phyloP scores from a whole-genome alignment of 805 yeast species.

The Ogataea corticis region DNA sequence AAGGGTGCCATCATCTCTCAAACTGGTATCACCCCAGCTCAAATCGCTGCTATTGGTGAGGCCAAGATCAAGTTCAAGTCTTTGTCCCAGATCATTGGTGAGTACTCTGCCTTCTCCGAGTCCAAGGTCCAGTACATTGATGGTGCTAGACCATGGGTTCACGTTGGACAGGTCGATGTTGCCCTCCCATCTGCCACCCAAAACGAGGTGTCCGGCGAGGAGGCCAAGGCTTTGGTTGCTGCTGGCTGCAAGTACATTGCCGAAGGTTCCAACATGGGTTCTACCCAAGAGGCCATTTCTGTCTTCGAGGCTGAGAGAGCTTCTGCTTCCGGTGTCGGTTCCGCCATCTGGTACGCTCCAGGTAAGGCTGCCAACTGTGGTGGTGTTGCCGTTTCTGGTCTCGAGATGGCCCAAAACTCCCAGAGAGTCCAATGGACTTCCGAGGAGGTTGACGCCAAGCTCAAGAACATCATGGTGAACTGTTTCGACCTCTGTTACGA shows the following conservation, averaged over 20 bases:
- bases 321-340: conserved; percentile 38
- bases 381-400: conserved; percentile 98
- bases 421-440: conserved; percentile 88
- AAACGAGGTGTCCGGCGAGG: conserved; percentile 95
- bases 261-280: conserved; percentile 99
- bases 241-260: conserved; percentile 93
- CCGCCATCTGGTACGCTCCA: conserved; percentile 95
- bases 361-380: conserved; percentile 99
- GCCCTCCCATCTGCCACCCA: conserved; percentile 99
- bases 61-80: conserved; percentile 81
- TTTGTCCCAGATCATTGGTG: conserved; percentile 64
- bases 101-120: conserved; percentile 57
- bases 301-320: conserved; percentile 85
- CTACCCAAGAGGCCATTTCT: conserved; percentile 94
- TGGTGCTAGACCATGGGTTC: conserved; percentile 96
- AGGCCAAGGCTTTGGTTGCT: conserved; percentile 91
- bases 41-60: conserved; percentile 68
- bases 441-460: conserved; percentile 89
- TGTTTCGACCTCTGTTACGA: conserved; percentile 92
- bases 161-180: conserved; percentile 88
- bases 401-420: conserved; percentile 99
- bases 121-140: conserved; percentile 74
- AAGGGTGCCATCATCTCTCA: conserved; percentile 83
- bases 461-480: conserved; percentile 88
- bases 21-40: conserved; percentile 81